Evolutionary conservation across 345 rosid species (phyloP).

Genomic region (Abelmoschus esculentus): DNA sequence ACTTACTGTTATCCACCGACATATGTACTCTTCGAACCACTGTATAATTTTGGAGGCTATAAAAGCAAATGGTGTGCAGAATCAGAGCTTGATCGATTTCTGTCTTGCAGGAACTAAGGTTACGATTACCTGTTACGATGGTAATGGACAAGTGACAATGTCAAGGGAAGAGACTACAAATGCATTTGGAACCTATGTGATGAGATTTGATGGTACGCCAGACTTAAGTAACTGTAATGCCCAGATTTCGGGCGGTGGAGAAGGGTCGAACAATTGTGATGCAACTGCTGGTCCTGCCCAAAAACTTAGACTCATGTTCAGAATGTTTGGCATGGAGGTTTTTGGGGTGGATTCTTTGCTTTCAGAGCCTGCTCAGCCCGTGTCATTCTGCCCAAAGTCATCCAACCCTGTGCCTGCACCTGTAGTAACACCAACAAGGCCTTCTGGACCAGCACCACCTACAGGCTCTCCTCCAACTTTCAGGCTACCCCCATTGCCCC

Average conservation of each 20-base stretch:
- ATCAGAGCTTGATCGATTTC: neutral
- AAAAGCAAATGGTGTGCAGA: neutral
- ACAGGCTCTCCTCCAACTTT: conserved; percentile 33
- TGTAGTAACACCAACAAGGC: conserved; percentile 13
- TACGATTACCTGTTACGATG: conserved; percentile 45
- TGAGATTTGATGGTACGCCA: conserved; percentile 69
- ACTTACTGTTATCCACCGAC: no score
- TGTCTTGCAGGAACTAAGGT: conserved; percentile 54
- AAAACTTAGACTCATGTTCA: conserved; percentile 41
- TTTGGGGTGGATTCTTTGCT: conserved; percentile 54
- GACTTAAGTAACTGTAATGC: conserved; percentile 69
- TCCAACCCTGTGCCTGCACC: conserved; percentile 34
- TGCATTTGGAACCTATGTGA: conserved; percentile 56
- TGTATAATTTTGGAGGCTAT: neutral
- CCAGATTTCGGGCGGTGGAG: conserved; percentile 44
- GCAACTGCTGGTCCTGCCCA: conserved; percentile 58
- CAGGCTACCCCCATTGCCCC: conserved; percentile 50
- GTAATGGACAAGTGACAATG: conserved; percentile 48
- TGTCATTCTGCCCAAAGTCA: conserved; percentile 52
- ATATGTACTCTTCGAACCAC: neutral
- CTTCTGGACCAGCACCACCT: conserved; percentile 18
- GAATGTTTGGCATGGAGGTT: conserved; percentile 46
- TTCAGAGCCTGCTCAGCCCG: conserved; percentile 59
- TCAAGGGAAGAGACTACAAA: conserved; percentile 69
- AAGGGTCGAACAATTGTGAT: conserved; percentile 36